Conservation (phyloP, 2,329 filamentous ascomycete genomes). For the Monilinia vaccinii-corymbosi region DNA sequence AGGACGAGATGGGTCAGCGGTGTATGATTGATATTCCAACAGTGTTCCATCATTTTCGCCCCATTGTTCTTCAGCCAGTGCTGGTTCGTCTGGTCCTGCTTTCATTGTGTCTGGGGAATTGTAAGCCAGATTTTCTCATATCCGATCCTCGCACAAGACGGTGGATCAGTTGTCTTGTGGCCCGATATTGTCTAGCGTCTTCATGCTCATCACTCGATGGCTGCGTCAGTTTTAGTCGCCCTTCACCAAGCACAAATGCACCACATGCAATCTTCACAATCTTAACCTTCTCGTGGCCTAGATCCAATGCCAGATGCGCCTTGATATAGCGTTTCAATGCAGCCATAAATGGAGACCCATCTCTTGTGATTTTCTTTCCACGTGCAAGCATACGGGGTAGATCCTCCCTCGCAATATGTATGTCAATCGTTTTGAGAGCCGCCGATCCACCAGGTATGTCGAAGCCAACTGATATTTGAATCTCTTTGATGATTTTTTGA, state of each 20-base stretch:
- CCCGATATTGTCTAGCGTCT: conserved; percentile 16
- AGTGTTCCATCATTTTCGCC: neutral
- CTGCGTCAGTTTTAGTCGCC: conserved; percentile 33
- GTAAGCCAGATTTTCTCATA: neutral
- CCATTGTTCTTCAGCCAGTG: neutral
- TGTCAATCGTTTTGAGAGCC: conserved; percentile 34
- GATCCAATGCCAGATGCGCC: conserved; percentile 34
- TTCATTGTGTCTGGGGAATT: neutral
- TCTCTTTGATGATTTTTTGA: conserved; percentile 22
- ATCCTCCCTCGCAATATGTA: conserved; percentile 35
- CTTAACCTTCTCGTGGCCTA: conserved; percentile 32
- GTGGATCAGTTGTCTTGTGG: conserved; percentile 20
- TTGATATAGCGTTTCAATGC: conserved; percentile 33
- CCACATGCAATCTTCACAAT: conserved; percentile 35
- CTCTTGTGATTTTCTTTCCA: conserved; percentile 18
- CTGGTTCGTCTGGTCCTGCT: neutral
- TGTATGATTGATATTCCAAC: neutral
- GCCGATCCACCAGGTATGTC: conserved; percentile 19
- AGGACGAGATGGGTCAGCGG: too few relatives aligned
- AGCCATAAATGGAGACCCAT: conserved; percentile 31
- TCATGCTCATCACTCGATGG: conserved; percentile 11
- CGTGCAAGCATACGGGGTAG: conserved; percentile 26
- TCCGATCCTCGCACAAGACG: conserved; percentile 11
- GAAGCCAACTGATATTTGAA: conserved; percentile 25
- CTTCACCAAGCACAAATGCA: conserved; percentile 34